Base-by-base conservation (phyloP, 352 stramenopile genomes). In the Globisporangium paroecandrum region DNA sequence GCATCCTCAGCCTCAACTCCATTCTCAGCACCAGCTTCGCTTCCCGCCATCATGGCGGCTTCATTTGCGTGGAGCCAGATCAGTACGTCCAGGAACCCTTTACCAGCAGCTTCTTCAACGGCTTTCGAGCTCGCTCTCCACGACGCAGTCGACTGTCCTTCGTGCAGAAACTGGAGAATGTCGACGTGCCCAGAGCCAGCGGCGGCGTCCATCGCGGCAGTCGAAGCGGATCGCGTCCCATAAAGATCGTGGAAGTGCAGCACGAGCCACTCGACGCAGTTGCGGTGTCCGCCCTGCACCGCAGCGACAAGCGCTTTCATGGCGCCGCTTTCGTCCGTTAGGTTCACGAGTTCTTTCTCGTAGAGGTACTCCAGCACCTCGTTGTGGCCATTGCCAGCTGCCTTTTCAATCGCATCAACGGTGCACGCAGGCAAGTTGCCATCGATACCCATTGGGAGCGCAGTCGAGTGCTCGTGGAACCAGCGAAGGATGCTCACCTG, bases 401-500 rank as follows among this genome's bases (percentile, higher is more conserved):
- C 83, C 59, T 90, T 90, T 51, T 84, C 81, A 32, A 91, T 76
- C 25, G 79, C 83, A 24, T 88, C 77, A 1, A 71, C 68, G 1
- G 81, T 88, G 58, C 83, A 91, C 1, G 74, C 67, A 5, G 79
- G 79, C 4, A 83, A 56, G 25, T 79, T 69, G 13, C 77, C 79
- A 58, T 89, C 78, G n/a, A 89, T 75, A 3, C 77, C 79, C 69
- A 87, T 84, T 3, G 81, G 79, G 13, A 91, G 62, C 58, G 76
- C 77, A 9, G 73, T 82, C 4, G 73, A 70, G 65, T 91, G 81
- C 41, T 89, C 79, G 62, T 85, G 78, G 34, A 91, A 87, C 83
- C 81, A 91, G 69, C 78, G 83, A 22, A 91, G 73, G 29, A 89
- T 87, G 36, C 57, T 68, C 36, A 89, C 76, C 61, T 89, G 83